These are phyloP conservation scores for Fusarium papillatum DNA, from an alignment of 2,329 filamentous ascomycete genomes.

Conservation along the genomic window DNA sequence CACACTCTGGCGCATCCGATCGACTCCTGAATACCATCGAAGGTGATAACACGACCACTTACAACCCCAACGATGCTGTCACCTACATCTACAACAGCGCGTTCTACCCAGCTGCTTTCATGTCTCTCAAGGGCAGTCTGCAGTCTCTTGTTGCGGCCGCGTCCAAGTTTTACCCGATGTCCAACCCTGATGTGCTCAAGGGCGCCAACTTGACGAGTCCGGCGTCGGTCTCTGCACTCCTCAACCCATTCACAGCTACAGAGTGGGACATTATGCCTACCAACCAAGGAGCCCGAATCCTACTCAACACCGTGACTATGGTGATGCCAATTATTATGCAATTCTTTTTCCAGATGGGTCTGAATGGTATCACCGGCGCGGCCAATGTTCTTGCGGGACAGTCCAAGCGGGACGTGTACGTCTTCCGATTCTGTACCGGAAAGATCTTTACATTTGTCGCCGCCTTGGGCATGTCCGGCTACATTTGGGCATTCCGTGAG, in stretches of 20 bases:
- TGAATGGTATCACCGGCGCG: conserved; percentile 5
- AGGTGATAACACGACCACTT: conserved; percentile 30
- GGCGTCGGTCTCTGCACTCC: conserved; percentile 38
- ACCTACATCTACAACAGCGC: conserved; percentile 51
- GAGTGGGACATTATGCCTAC: conserved; percentile 46
- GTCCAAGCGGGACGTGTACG: conserved; percentile 36
- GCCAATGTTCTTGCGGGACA: conserved; percentile 3
- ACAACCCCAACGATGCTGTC: conserved; percentile 47
- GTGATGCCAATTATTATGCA: conserved; percentile 49
- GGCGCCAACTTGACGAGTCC: conserved; percentile 32
- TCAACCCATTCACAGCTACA: conserved; percentile 45
- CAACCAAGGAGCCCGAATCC: conserved; percentile 45
- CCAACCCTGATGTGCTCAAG: conserved; percentile 8
- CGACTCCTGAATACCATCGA: conserved; percentile 46
- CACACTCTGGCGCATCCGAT: conserved; percentile 43
- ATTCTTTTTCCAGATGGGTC: conserved; percentile 39
- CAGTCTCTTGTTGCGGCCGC: conserved; percentile 39
- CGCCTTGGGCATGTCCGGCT: conserved; percentile 52
- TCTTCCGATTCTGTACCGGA: conserved; percentile 40
- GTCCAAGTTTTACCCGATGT: conserved; percentile 37
- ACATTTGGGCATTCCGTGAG: conserved; percentile 58
- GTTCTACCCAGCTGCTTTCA: conserved; percentile 46
- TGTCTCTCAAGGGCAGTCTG: conserved; percentile 44
- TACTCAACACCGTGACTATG: conserved; percentile 54
- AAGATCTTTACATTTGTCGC: conserved; percentile 49